These are phyloP conservation scores for Alternaria sp. DNA, from an alignment of 2,329 filamentous ascomycete genomes.

Conservation along the genomic window DNA sequence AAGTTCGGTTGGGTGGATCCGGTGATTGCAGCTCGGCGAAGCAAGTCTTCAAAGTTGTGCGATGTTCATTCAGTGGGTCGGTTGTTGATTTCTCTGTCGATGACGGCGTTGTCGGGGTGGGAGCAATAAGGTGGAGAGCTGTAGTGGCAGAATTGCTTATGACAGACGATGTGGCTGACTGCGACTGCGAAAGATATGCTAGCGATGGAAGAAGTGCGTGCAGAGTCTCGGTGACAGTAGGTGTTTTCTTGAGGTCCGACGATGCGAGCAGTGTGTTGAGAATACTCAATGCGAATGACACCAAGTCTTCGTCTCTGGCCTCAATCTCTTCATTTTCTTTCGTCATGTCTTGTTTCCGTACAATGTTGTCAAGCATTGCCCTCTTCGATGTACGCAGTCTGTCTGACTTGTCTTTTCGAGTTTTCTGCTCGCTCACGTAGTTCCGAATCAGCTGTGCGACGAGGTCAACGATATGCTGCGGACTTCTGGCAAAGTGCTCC, in stretches of 20 bases:
- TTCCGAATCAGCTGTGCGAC: slow-evolving; percentile 64
- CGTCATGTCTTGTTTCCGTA: slow-evolving; percentile 14
- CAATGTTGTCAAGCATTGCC: slow-evolving; percentile 34
- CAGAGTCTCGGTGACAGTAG: slow-evolving; percentile 22
- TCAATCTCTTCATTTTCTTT: neutral
- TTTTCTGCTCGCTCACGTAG: slow-evolving; percentile 50
- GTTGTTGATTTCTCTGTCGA: neutral
- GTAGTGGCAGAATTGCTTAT: slow-evolving; percentile 34
- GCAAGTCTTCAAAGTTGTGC: slow-evolving; percentile 28
- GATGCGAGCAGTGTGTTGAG: slow-evolving; percentile 46
- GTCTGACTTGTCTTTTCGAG: slow-evolving; percentile 48
- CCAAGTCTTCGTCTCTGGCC: slow-evolving; percentile 40
- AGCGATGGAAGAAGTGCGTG: slow-evolving; percentile 23
- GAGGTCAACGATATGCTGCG: slow-evolving; percentile 69
- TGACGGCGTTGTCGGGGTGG: slow-evolving; percentile 54
- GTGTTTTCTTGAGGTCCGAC: slow-evolving; percentile 41
- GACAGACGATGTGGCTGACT: slow-evolving; percentile 18
- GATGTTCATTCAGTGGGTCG: slow-evolving; percentile 58
- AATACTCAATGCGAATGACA: slow-evolving; percentile 51
- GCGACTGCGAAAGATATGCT: slow-evolving; percentile 28
- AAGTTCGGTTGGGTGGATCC: slow-evolving; percentile 46
- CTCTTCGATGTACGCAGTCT: slow-evolving; percentile 30
- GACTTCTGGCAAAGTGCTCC: slow-evolving; percentile 68
- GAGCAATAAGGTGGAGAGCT: slow-evolving; percentile 60
- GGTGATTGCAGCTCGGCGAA: slow-evolving; percentile 40